Base-by-base conservation (phyloP, 2,329 filamentous ascomycete genomes). In the Ciborinia camelliae region DNA sequence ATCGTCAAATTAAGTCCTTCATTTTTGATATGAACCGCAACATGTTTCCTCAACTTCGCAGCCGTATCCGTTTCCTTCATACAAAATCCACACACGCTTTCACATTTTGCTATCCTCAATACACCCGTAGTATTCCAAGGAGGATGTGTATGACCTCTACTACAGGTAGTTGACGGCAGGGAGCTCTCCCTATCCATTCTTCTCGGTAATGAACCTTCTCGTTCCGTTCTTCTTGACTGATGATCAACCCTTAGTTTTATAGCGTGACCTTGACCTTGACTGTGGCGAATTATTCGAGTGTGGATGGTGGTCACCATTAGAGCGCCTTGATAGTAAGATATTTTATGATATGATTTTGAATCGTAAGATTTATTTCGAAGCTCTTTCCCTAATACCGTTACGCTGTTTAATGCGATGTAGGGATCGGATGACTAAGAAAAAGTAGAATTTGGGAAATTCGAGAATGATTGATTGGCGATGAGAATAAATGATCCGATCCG, bases 51-150 rank as follows among this genome's bases (percentile, higher is more conserved):
- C 18, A 73, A 64, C 63, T 73, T 73, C 48, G 71, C 71, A 37
- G 72, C 71, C 6, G 71, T 73, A 60, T 73, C 71, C 7, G 72
- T 73, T 62, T 73, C 71, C 55, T 73, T 73, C 62, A 72, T 69
- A 57, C 71, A 73, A 50, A 73, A 73, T 23, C 72, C 71, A 71
- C 72, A 73, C 1, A 73, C 64, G 3, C 67, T 69, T 57, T 73
- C 71, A 59, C 71, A 73, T 61, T 72, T 72, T 5, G 71, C 71
- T 37, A 73, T 72, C 26, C 67, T 65, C 28, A 73, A 55, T 3
- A 73, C 58, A 7, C 72, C 70, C 0, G 68, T 71, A 2, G 69
- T 73, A 58, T 71, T 72, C 72, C 72, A 73, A 4, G 71, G 68
- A 7, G 71, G 69, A 64, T 73, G 72, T 1, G 68, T 64, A 59